Conservation (phyloP, 306 rosid genomes). For the Quercus berberidifolia region DNA sequence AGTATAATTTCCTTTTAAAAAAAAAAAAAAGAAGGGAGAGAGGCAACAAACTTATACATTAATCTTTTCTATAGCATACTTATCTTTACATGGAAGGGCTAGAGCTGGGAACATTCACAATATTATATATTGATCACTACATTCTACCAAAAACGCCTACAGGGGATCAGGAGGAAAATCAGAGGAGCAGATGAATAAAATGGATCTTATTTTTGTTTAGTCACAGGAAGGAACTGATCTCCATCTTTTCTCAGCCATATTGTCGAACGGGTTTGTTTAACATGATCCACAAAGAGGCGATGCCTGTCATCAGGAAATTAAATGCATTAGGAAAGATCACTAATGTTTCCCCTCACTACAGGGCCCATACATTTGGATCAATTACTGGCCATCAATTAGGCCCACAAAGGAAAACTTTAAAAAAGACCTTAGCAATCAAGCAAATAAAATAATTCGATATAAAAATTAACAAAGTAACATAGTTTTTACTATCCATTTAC, state of each 20-base stretch:
- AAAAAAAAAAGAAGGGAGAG: too few relatives aligned
- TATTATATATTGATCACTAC: background rate
- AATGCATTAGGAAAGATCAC: slow-evolving; percentile 23
- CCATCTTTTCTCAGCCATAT: slow-evolving; percentile 80
- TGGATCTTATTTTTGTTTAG: slow-evolving; percentile 26
- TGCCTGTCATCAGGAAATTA: slow-evolving; percentile 47
- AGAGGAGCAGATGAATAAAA: background rate
- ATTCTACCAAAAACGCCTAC: background rate
- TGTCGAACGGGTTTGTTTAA: slow-evolving; percentile 86
- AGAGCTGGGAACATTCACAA: background rate
- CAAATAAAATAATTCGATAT: background rate
- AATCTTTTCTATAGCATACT: too few relatives aligned
- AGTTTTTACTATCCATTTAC: background rate
- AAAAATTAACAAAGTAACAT: background rate
- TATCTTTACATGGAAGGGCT: background rate
- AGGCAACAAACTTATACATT: background rate
- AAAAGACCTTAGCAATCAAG: background rate
- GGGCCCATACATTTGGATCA: background rate
- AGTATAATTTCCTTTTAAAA: too few relatives aligned
- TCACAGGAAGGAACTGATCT: slow-evolving; percentile 53
- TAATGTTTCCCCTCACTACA: background rate
- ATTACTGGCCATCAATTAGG: background rate
- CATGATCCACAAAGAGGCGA: slow-evolving; percentile 59
- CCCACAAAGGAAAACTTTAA: background rate
- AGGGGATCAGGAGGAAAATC: background rate